A percentile compares a stretch with the other conserved stretches of the same genome.
phyloP scores from a whole-genome alignment of 164 flowering plant species.

The Tetrastigma voinierianum region DNA sequence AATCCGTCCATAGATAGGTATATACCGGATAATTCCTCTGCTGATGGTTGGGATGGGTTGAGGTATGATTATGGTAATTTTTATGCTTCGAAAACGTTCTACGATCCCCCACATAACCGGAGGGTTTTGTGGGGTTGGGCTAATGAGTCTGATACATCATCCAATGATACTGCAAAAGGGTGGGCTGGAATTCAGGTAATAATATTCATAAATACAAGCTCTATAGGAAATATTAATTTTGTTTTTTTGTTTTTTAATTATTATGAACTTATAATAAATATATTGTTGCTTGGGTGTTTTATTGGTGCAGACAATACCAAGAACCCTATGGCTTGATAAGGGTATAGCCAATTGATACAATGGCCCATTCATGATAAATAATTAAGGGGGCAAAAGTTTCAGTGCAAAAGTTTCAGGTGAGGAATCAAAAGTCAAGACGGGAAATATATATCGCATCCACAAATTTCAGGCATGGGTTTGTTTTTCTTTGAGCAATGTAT shows the following conservation, averaged over 20 bases:
- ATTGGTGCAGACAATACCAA: constrained; percentile 56
- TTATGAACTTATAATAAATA: not conserved
- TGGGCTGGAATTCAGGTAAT: constrained; percentile 94
- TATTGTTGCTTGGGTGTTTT: not conserved
- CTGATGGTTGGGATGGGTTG: constrained; percentile 60
- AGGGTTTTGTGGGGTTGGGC: constrained; percentile 95
- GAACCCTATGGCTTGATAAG: constrained; percentile 66
- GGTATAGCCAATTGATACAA: constrained; percentile 64
- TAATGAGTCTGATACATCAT: constrained; percentile 64
- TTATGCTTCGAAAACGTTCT: constrained; percentile 91
- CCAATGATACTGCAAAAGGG: constrained; percentile 46
- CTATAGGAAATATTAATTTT: not conserved
- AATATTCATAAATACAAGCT: not conserved
- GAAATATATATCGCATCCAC: constrained; percentile 40
- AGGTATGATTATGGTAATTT: constrained; percentile 89
- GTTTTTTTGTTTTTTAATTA: not conserved
- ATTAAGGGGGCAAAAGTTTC: constrained; percentile 37
- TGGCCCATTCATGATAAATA: constrained; percentile 74
- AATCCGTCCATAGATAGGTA: constrained; percentile 36
- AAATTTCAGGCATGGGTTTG: constrained; percentile 73
- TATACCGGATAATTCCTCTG: constrained; percentile 50
- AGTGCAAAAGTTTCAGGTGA: constrained; percentile 29
- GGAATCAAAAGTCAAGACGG: constrained; percentile 27
- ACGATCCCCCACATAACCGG: constrained; percentile 51
- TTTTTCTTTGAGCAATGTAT: no score